Percentiles rank a stretch among this genome's conserved stretches.
phyloP scores from a whole-genome alignment of 306 rosid species.

The Vigna nakashimae region DNA sequence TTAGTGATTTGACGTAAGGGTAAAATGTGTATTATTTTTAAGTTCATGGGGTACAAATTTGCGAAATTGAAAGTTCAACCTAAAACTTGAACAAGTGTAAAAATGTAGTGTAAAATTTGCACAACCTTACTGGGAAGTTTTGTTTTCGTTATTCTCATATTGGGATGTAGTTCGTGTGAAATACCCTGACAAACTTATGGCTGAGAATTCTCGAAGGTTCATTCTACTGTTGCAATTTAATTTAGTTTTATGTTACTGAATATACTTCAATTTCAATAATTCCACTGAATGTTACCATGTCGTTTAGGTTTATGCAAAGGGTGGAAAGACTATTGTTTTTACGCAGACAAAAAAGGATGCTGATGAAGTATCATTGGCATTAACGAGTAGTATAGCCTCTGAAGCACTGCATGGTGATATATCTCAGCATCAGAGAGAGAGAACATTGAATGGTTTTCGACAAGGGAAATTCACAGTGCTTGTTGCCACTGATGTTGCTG shows the following conservation, averaged over 20 bases:
- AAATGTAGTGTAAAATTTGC: too few relatives aligned
- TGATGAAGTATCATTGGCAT: constrained; percentile 89
- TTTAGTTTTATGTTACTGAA: constrained; percentile 3
- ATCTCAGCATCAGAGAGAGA: constrained; percentile 96
- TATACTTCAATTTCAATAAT: background rate
- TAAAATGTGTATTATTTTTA: too few relatives aligned
- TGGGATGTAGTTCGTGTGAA: background rate
- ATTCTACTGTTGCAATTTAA: too few relatives aligned
- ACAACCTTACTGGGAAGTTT: background rate
- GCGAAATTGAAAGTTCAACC: too few relatives aligned
- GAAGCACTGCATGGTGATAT: constrained; percentile 98
- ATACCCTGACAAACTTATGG: background rate
- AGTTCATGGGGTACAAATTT: too few relatives aligned
- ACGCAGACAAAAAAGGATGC: constrained; percentile 95
- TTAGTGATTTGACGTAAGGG: too few relatives aligned
- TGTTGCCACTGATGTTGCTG: constrained; percentile 97
- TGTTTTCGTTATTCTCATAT: background rate
- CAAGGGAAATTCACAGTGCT: constrained; percentile 96
- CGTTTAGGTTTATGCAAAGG: constrained; percentile 86
- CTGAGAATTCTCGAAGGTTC: too few relatives aligned
- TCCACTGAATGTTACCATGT: constrained; percentile 23
- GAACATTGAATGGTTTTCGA: constrained; percentile 90
- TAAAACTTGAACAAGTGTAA: too few relatives aligned
- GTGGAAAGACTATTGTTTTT: constrained; percentile 96
- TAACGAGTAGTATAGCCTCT: constrained; percentile 80